Conservation (phyloP, 305 asterid species). For the Fraxinus sp. region DNA sequence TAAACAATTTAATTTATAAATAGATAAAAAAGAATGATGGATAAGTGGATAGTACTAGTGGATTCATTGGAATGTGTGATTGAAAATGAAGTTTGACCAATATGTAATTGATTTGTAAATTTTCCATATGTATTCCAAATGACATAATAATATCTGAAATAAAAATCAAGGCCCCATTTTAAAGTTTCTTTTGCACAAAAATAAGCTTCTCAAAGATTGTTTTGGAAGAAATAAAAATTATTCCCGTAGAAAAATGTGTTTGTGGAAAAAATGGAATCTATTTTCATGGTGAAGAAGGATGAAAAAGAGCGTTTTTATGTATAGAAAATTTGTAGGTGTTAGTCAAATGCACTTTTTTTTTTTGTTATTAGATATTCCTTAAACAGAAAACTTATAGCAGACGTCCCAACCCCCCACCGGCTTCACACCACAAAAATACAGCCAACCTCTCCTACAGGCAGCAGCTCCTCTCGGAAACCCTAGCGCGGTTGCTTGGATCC, state of each 20-base stretch:
- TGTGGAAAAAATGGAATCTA: neutral
- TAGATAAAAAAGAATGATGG: too few relatives aligned
- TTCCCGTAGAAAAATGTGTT: neutral
- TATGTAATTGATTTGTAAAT: too few relatives aligned
- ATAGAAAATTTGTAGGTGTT: neutral
- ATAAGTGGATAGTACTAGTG: too few relatives aligned
- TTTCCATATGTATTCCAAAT: neutral
- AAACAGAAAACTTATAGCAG: neutral
- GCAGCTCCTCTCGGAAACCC: too few relatives aligned
- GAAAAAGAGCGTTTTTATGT: neutral
- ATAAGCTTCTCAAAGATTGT: neutral
- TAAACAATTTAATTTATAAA: too few relatives aligned
- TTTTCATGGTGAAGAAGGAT: neutral
- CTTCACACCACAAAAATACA: too few relatives aligned
- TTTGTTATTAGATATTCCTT: neutral
- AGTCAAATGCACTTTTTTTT: neutral
- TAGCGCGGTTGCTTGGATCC: too few relatives aligned
- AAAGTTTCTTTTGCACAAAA: neutral
- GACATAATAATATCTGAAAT: neutral
- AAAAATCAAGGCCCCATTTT: neutral
- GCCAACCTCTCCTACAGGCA: too few relatives aligned
- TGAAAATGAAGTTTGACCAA: too few relatives aligned
- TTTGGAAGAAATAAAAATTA: too few relatives aligned
- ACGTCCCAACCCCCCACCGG: too few relatives aligned
- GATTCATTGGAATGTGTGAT: too few relatives aligned